Base-by-base conservation (phyloP, 129 eudicot species). In the Dittrichia graveolens region DNA sequence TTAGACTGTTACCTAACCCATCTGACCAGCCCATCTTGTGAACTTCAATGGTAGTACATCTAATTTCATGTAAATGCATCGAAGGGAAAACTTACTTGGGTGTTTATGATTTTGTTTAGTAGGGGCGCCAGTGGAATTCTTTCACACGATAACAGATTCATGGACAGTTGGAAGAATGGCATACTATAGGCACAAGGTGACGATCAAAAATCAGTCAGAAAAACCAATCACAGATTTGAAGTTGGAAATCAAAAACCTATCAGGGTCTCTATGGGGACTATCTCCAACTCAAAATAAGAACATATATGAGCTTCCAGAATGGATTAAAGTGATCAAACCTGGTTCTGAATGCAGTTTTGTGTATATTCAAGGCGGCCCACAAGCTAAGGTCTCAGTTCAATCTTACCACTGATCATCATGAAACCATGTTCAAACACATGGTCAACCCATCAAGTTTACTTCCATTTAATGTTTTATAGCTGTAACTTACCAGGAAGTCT, bases 351-450 rank as follows among this genome's bases (percentile, higher is more conserved):
- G 79, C 79, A 88, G 66, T 61, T 88, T 94, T 56, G 89, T 90
- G 34, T 88, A 94, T 56, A 78, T 90, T 76, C 99, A 94, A 84
- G 96, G 99, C 40, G 97, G 96, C n/a, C 83, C 97, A 19, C 99
- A 90, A 80, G 96, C 99, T 65, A 85, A 81, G 79, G 79, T 90
- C 69, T 67, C 89, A 24, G 79, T 90, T 64, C 83, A 78, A 54
- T 79, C 89, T 78, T 94, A 85, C 88, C 85, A 90, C n/a, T 89
- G 56, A 85, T 53, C 58, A 62, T 35, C 63, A 61, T 42, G 35
- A 37, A 3, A 4, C 8, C 73, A 71, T 15, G 45, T 24, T 40
- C 41, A 15, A 39, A 24, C 31, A 24, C 31, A 24, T 24, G 31
- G 31, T 24, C 31, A 24, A 24, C 31, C 31, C 31, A 24, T 24